Evolutionary conservation across 2,329 filamentous ascomycete species (phyloP), one percentile per base, ranked within the genome.

Genomic region (Phoma sp.): DNA sequence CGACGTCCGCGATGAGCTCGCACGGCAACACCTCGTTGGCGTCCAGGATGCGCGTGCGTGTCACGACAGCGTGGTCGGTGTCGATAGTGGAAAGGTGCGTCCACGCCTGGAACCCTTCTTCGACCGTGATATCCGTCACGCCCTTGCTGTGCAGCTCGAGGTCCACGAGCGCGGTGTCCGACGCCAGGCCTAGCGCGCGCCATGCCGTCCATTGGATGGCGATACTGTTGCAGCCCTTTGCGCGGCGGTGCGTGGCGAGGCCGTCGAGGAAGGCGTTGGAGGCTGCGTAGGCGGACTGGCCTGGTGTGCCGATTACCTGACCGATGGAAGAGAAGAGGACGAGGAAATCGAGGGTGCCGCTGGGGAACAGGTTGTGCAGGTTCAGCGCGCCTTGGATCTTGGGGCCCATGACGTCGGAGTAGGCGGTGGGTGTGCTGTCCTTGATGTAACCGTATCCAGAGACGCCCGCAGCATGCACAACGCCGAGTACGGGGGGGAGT

Each of bases 91-190:
- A 62, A 4, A 78, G 36, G 50, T 78, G 65, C 29, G 73, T 62
- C 77, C 78, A 81, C 4, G 78, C 78, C 3, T 63, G 66, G 62
- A 80, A 80, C 0, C 67, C 79, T 48, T 80, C 78, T 1, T 78
- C 70, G 9, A 63, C 57, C 0, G 70, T 76, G 40, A 81, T 71
- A 41, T 76, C 75, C 1, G 76, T 78, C 44, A 81, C 76, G 4
- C 78, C 78, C 55, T 76, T 78, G 50, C 61, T 69, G 17, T 72
- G 63, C 5, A 81, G 62, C 58, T 81, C 79, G 0, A 72, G 69
- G n/a, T 67, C 66, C 19, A 81, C 62, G 56, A 77, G 77, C 12
- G 76, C 75, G 0, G 73, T 71, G 40, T 64, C 62, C 7, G 67
- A 67, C 0, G 71, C 75, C 67, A 81, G 71, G 2, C 78, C 78